Percentiles rank a stretch among this genome's conserved stretches.
Conservation (phyloP, 805 yeast species). For the Wickerhamiella spandovensis region DNA sequence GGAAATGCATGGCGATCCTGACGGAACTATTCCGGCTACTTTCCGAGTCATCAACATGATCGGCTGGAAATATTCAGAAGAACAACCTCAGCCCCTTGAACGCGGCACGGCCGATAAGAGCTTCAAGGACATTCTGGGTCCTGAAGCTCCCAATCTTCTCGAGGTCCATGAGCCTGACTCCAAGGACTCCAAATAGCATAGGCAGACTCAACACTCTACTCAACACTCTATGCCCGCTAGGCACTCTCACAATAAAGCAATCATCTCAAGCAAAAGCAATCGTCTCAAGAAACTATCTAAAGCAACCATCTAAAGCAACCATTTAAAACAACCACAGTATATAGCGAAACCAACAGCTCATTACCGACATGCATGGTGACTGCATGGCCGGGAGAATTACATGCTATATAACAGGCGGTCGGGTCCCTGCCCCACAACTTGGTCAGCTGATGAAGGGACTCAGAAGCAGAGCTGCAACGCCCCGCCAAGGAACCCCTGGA, state of each 20-base stretch:
- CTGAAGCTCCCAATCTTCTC: background rate
- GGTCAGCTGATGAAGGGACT: background rate
- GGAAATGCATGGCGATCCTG: constrained; percentile 54
- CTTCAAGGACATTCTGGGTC: constrained; percentile 44
- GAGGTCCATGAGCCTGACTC: background rate
- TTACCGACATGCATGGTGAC: no score
- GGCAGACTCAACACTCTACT: no score
- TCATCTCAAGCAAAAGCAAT: no score
- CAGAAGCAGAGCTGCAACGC: background rate
- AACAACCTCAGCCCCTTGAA: constrained; percentile 57
- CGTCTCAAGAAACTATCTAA: no score
- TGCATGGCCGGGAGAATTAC: no score
- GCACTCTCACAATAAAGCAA: no score
- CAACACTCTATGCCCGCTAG: no score
- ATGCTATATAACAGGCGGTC: background rate
- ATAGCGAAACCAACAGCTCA: no score
- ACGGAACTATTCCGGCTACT: constrained; percentile 59
- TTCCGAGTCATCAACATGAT: constrained; percentile 69
- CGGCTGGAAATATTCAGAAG: constrained; percentile 70
- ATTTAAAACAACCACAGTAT: no score
- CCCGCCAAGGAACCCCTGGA: background rate
- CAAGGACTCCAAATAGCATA: no score
- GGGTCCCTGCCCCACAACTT: no score
- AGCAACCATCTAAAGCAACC: no score
- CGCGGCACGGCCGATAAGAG: constrained; percentile 61